Percentiles rank a stretch among this genome's conserved stretches.
Evolutionary conservation across 305 asterid genomes (phyloP).

Genomic region (Fraxinus nigra): DNA sequence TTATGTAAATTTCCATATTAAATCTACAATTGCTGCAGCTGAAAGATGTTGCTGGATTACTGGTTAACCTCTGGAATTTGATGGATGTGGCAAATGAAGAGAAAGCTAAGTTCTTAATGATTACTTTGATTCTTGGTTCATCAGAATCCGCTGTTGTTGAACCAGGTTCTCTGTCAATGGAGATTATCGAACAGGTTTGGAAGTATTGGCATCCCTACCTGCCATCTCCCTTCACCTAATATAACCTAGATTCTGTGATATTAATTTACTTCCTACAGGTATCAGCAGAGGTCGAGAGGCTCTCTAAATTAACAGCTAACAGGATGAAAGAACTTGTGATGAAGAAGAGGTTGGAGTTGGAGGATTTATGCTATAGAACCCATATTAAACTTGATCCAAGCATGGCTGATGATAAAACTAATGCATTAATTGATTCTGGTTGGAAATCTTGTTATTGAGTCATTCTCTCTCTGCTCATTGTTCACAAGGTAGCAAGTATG

Average conservation of each 20-base stretch:
- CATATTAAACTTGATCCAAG: conserved; percentile 85
- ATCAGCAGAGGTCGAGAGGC: conserved; percentile 82
- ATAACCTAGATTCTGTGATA: conserved; percentile 1
- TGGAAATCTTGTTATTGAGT: conserved; percentile 7
- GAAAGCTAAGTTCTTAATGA: conserved; percentile 46
- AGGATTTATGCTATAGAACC: conserved; percentile 62
- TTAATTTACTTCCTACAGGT: conserved; percentile 39
- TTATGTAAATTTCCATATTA: conserved; percentile 19
- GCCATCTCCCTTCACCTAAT: not conserved
- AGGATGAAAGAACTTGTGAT: conserved; percentile 87
- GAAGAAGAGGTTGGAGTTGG: conserved; percentile 81
- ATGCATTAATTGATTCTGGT: conserved; percentile 92
- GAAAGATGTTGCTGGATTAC: conserved; percentile 64
- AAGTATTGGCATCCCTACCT: not conserved
- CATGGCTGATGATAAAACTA: conserved; percentile 82
- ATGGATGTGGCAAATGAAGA: conserved; percentile 76
- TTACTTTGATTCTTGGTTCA: conserved; percentile 49
- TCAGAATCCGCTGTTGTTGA: conserved; percentile 64
- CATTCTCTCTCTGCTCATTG: not conserved
- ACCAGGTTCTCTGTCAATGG: conserved; percentile 67
- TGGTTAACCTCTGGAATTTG: conserved; percentile 79
- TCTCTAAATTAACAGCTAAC: conserved; percentile 73
- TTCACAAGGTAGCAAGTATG: conserved; percentile 22
- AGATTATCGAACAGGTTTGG: conserved; percentile 68
- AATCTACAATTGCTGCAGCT: conserved; percentile 50